Conservation (phyloP, 306 rosid genomes). For the Vicia sativa region DNA sequence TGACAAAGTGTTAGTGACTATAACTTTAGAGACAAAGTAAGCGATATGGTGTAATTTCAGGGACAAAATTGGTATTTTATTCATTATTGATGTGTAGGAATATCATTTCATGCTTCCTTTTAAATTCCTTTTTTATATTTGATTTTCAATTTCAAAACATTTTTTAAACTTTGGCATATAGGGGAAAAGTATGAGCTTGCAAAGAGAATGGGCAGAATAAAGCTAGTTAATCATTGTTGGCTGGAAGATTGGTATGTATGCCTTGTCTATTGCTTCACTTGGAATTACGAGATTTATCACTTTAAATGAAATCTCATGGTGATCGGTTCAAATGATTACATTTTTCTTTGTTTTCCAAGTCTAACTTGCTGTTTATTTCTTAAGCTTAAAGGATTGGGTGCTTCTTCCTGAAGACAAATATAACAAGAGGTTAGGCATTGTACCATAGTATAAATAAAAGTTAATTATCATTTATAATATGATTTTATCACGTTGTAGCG, state of each 20-base stretch:
- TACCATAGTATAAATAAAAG: neutral
- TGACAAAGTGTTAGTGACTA: neutral
- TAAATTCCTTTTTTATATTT: neutral
- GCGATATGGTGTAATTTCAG: neutral
- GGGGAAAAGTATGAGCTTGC: slow-evolving; percentile 96
- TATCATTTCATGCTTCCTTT: slow-evolving; percentile 2
- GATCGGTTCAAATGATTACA: slow-evolving; percentile 12
- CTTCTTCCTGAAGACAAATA: slow-evolving; percentile 79
- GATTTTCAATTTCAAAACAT: slow-evolving; percentile 9
- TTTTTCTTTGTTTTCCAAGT: slow-evolving; percentile 1
- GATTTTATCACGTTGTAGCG: slow-evolving; percentile 29
- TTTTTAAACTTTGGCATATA: slow-evolving; percentile 35
- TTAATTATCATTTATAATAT: slow-evolving; percentile 11
- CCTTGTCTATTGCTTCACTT: slow-evolving; percentile 13
- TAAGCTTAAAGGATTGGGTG: slow-evolving; percentile 81
- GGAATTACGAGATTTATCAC: slow-evolving; percentile 8
- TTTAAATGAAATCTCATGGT: slow-evolving; percentile 23
- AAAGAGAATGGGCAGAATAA: slow-evolving; percentile 63
- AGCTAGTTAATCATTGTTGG: slow-evolving; percentile 91
- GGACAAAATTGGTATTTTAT: neutral
- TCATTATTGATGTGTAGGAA: slow-evolving; percentile 21
- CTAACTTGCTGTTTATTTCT: slow-evolving; percentile 35
- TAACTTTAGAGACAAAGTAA: neutral
- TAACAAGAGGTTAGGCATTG: slow-evolving; percentile 64
- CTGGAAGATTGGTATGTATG: slow-evolving; percentile 77